Evolutionary conservation across 805 yeast genomes (phyloP), one percentile per base, ranked within the genome.

Genomic region (Komagataella pseudopastoris): DNA sequence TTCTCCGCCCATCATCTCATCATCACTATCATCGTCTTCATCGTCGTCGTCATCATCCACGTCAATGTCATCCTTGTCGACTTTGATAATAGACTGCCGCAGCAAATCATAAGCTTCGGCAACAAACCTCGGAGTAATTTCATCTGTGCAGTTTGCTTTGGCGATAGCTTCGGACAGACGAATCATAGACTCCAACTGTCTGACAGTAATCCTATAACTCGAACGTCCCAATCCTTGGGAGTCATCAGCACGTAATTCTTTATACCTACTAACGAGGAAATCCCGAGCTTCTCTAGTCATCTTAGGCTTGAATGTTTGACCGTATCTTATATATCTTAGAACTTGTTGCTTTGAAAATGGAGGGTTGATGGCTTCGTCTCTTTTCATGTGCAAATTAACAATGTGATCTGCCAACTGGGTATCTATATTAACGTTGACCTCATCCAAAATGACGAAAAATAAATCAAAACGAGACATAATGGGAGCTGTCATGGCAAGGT

Each of bases 391-490:
- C 55, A 93, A 72, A 59, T 85, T 88, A 30, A 93, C 96, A 61
- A 93, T 93, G 64, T 93, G 98, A 39, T 83, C 77, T 0, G 99
- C 97, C 55, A 93, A 72, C 58, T 86, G 87, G 0, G 95, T 84
- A 64, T 93, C 99, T 46, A 89, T 77, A 58, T 82, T 77, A 61
- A 88, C 96, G 62, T 91, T 91, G 64, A 96, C 86, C 61, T 93
- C 98, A 67, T 91, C 99, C 56, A 93, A 72, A 51, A 93, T 84
- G 23, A 93, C 97, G 62, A 93, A 93, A 64, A 93, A 93, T 56
- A 93, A 70, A 68, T 93, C 99, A 65, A 93, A 93, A 69, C 99
- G 81, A 30, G 98, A 91, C 96, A 93, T 93, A 63, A 93, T 93
- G 1, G 99, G 99, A 1, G 97, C 98, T 14, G 96, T 87, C 96